A percentile compares a stretch with the other conserved stretches of the same genome.
phyloP scores from a whole-genome alignment of 345 rosid species.

The Brassica rapa region DNA sequence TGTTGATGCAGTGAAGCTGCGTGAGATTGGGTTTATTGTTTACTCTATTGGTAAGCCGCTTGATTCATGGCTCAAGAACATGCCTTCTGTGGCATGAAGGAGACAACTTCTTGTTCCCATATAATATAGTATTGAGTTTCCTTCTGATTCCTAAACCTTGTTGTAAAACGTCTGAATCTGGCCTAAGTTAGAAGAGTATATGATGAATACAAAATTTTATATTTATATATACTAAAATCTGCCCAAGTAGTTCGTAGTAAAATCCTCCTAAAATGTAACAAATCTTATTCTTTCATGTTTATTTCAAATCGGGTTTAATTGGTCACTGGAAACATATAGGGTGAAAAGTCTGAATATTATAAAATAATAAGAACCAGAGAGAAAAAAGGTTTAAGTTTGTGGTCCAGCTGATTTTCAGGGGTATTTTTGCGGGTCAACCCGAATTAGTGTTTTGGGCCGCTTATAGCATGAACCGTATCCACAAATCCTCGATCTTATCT shows the following conservation, averaged over 20 bases:
- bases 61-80: constrained; percentile 41
- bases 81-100: constrained; percentile 39
- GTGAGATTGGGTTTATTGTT: constrained; percentile 79
- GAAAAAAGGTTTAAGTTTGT: not conserved
- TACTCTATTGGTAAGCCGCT: constrained; percentile 55
- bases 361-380: constrained; percentile 12
- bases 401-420: constrained; percentile 36
- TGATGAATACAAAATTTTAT: not conserved
- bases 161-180: constrained; percentile 25
- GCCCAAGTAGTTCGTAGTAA: too few species aligned
- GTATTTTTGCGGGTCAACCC: constrained; percentile 30
- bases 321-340: not conserved
- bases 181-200: constrained; percentile 22
- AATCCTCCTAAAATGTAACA: not conserved
- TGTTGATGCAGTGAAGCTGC: constrained; percentile 56
- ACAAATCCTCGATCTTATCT: constrained; percentile 32
- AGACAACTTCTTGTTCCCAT: not conserved
- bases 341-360: not conserved
- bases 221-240: not conserved
- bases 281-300: not conserved
- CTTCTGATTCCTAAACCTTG: not conserved
- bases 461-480: constrained; percentile 39
- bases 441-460: constrained; percentile 41
- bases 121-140: constrained; percentile 16
- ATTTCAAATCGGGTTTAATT: not conserved